Evolutionary conservation across 148 eudicot genomes (phyloP).

Genomic region (Rhododendron simsii): DNA sequence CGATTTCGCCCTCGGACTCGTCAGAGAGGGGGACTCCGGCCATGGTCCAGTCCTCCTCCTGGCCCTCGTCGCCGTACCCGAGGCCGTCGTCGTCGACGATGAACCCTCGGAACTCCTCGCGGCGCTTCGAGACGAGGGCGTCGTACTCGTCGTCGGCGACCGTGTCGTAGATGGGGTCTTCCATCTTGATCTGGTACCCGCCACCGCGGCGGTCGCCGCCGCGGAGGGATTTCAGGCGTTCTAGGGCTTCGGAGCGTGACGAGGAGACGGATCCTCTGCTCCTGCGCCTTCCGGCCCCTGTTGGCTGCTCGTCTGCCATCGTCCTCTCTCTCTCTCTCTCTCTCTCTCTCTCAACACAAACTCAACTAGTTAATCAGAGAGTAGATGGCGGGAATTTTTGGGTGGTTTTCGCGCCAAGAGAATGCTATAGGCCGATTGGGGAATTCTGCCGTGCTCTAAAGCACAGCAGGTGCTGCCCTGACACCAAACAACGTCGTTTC

Average conservation of each 20-base stretch:
- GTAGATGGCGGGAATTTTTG: conserved; percentile 9
- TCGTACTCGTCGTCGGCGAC: conserved; percentile 88
- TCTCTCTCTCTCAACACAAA: neutral
- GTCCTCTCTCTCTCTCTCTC: conserved; percentile 12
- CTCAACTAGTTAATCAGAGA: too few species aligned
- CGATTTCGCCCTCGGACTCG: conserved; percentile 48
- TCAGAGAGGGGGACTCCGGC: conserved; percentile 37
- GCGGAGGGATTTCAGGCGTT: conserved; percentile 58
- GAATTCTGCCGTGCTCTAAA: too few species aligned
- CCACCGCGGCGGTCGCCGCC: conserved; percentile 22
- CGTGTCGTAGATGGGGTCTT: conserved; percentile 79
- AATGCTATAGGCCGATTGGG: neutral
- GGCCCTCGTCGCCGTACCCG: conserved; percentile 77
- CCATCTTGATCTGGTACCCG: conserved; percentile 52
- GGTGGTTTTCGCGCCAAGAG: conserved; percentile 7
- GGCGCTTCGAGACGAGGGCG: conserved; percentile 69
- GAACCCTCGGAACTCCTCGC: conserved; percentile 53
- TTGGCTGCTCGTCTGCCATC: conserved; percentile 48
- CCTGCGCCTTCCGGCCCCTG: conserved; percentile 43
- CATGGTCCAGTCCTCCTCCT: conserved; percentile 87
- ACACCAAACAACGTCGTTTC: too few species aligned
- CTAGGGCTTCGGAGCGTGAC: conserved; percentile 59
- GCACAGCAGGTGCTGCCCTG: too few species aligned
- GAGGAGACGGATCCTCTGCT: conserved; percentile 33
- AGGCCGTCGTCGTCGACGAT: conserved; percentile 65